Evolutionary conservation across 1,284 basidiomycete genomes (phyloP).

Genomic region (Volvariella surrecta): DNA sequence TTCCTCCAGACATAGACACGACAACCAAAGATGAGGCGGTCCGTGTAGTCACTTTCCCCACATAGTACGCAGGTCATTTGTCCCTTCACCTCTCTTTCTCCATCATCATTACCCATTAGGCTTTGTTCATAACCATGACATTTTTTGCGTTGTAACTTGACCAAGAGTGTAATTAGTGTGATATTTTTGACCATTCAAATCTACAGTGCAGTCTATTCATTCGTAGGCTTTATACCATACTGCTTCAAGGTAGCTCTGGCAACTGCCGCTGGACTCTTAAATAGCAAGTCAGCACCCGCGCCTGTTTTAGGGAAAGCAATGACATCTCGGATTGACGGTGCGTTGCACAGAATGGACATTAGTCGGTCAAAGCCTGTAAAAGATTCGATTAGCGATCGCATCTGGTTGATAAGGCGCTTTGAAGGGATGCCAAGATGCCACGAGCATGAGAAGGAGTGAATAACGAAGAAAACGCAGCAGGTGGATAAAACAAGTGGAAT

Average conservation of each 20-base stretch:
- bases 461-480: too few relatives aligned
- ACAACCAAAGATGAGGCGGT: not conserved
- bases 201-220: not conserved
- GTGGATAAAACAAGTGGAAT: too few relatives aligned
- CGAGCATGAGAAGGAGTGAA: too few relatives aligned
- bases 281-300: conserved; percentile 79
- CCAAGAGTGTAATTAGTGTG: too few relatives aligned
- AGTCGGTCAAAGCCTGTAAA: conserved; percentile 82
- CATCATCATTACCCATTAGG: conserved; percentile 7
- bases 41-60: not conserved
- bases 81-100: not conserved
- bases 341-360: conserved; percentile 82
- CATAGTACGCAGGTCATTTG: not conserved
- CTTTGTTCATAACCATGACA: conserved; percentile 1
- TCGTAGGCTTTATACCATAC: conserved; percentile 45
- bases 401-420: too few relatives aligned
- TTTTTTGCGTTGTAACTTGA: too few relatives aligned
- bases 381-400: too few relatives aligned
- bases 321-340: conserved; percentile 85
- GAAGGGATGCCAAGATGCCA: too few relatives aligned
- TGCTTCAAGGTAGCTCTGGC: conserved; percentile 46
- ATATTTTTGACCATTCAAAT: not conserved
- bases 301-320: conserved; percentile 94
- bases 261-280: conserved; percentile 75
- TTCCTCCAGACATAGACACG: conserved; percentile 8